Percentiles rank a stretch among this genome's conserved stretches.
These are phyloP conservation scores for Raphanus sativus DNA, from an alignment of 345 rosid genomes.

Conservation along the genomic window DNA sequence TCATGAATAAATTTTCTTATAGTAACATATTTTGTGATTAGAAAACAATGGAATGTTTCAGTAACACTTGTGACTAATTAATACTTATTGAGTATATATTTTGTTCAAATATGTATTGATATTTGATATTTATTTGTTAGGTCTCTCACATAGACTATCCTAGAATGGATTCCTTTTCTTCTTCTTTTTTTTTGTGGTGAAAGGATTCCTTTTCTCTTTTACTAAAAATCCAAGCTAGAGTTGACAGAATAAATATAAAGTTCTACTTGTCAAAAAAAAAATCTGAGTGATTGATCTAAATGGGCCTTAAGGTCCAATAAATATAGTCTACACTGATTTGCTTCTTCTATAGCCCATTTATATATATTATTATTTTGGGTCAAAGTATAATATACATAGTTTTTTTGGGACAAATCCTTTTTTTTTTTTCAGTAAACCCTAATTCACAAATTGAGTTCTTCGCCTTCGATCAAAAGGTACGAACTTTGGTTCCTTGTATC, in stretches of 20 bases:
- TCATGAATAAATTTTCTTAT: neutral
- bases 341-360: neutral
- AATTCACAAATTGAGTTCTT: constrained; percentile 17
- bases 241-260: constrained; percentile 29
- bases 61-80: too few relatives aligned
- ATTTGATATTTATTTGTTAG: neutral
- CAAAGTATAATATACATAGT: too few relatives aligned
- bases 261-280: constrained; percentile 20
- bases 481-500: neutral
- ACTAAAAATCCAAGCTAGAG: constrained; percentile 1
- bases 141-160: constrained; percentile 1
- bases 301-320: constrained; percentile 7
- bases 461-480: constrained; percentile 27
- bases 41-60: neutral
- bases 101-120: too few relatives aligned
- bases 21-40: neutral
- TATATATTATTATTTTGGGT: too few relatives aligned
- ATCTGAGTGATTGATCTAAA: neutral
- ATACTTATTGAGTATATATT: too few relatives aligned
- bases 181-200: neutral
- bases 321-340: neutral
- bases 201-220: neutral
- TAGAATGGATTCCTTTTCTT: constrained; percentile 1
- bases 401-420: neutral
- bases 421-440: constrained; percentile 26